Evolutionary conservation across 108 stramenopile genomes (phyloP), one percentile per base, ranked within the genome.

Genomic region (Fragilaria radians): DNA sequence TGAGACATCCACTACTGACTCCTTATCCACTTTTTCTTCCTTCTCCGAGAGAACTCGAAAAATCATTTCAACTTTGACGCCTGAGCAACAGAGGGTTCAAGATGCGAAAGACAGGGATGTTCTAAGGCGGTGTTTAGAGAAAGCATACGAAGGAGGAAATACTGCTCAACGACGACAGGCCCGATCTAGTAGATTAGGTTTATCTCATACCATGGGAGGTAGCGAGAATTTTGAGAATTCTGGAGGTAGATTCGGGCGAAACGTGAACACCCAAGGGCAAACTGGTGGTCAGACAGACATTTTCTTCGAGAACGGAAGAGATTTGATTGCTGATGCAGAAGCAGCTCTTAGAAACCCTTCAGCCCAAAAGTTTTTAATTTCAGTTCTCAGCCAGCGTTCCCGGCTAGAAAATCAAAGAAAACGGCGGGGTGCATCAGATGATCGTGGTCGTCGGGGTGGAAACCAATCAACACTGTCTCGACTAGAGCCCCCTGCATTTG

Each of bases 51-150:
- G n/a, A 7, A 24, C 60, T 1, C 21, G 50, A 28, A 52, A 30
- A 48, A 28, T 21, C 49, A 17, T 31, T 19, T 49, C 48, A 25
- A 23, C 29, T 34, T 45, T 59, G 21, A 64, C 32, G n/a, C 66
- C 73, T 2, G 77, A 76, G 46, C 72, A 82, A 27, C 79, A 86
- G 54, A 67, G 73, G 32, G 67, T 80, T 22, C 66, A 66, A 3
- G 85, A 88, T 65, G 79, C 85, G 5, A 88, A 82, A 33, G 71
- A 83, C 57, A 60, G 90, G 63, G 82, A 91, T 59, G 70, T 74
- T 48, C 70, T 91, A 4, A 67, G 86, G 24, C 73, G 73, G 24
- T 86, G 86, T 55, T 59, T 91, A 21, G 89, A 87, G 54, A 56
- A 57, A 23, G 75, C 70, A 4, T 74, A 75, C 49, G 73, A 70